These are phyloP conservation scores for Scutellaria barbata DNA, from an alignment of 257 asterid genomes.

Conservation along the genomic window DNA sequence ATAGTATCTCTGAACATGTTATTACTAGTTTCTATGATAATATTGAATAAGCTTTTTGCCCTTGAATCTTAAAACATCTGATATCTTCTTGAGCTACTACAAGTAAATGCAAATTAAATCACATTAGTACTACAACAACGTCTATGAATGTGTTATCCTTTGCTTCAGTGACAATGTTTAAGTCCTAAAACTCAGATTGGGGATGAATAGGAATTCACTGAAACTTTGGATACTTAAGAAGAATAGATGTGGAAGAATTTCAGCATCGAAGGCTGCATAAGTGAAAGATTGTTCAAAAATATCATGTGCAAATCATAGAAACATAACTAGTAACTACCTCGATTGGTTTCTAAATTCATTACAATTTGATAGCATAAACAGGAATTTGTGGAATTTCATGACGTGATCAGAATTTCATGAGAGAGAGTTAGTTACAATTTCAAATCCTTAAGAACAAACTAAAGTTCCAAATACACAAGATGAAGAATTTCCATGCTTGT, in stretches of 20 bases:
- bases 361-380: background rate
- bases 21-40: background rate
- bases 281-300: background rate
- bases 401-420: background rate
- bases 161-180: background rate
- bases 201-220: background rate
- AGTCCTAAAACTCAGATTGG: background rate
- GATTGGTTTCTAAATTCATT: background rate
- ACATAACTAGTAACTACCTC: no score
- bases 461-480: no score
- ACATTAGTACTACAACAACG: background rate
- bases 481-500: no score
- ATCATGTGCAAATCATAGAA: background rate
- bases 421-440: background rate
- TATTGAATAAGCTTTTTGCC: background rate
- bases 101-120: conserved; percentile 3
- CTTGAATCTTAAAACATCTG: background rate
- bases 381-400: background rate
- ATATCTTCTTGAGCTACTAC: conserved; percentile 24
- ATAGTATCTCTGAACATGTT: no score
- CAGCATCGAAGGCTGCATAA: background rate
- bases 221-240: background rate
- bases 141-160: no score
- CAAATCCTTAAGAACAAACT: no score
- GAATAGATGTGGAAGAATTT: background rate